Base-by-base conservation (phyloP, 2,329 filamentous ascomycete species). In the Xylariomycetidae sp. region DNA sequence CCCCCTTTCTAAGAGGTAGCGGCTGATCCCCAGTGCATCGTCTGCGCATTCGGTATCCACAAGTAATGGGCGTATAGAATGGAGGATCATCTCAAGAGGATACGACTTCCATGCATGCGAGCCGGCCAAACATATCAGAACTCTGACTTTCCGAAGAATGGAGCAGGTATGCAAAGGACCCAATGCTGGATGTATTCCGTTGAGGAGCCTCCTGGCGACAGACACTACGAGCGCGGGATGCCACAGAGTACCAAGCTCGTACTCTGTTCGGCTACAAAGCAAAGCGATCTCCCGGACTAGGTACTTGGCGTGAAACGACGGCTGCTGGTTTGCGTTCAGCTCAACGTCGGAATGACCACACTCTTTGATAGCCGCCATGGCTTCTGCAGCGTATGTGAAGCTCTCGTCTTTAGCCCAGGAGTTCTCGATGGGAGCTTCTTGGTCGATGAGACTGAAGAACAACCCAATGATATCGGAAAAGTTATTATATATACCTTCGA, bases 91-190 rank as follows among this genome's bases (percentile, higher is more conserved):
- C 57, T 98, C 87, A 11, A 96, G 59, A 9, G 88, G 85, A 53
- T 97, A 97, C 0, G 83, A 85, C 25, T 77, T 66, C 16, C 83
- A 68, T n/a, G 85, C 85, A 31, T 80, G 70, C 1, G 76, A 57
- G 0, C 88, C 88, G 16, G 88, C 83, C 28, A 97, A 65, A 38
- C 80, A 84, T 16, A 97, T 72, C 12, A 97, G 63, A 7, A 96
- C 75, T 20, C 88, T 76, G 29, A 97, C 72, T 54, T 94, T 95
- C 25, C 89, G 81, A 32, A 98, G 72, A 4, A 95, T 80, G 2
- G 88, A 83, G 54, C 88, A 92, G 23, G 86, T 84, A 57, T 96
- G 85, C 5, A 96, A 67, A 14, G 92, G 85, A 0, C 92, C 94
- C 5, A 97, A 66, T 1, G 88, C 85, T 14, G 83, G 76, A 50